Evolutionary conservation across 768 basidiomycete genomes (phyloP), one percentile per base, ranked within the genome.

Genomic region (Lepiota subincarnata): DNA sequence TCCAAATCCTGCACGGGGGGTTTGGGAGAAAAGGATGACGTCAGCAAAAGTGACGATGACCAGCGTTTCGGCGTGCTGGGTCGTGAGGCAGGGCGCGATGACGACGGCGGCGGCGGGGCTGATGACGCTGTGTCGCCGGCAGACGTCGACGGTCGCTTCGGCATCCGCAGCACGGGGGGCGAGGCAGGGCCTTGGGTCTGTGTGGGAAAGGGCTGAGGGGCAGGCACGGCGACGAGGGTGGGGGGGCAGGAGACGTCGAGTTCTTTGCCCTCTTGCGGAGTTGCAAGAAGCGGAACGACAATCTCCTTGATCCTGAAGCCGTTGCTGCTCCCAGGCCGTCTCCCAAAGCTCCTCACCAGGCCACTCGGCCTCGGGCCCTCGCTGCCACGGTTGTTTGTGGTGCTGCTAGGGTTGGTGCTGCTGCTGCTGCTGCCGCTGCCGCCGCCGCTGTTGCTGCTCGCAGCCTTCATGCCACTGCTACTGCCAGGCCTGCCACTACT

Each of bases 1-100:
- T 80, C 74, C 48, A 76, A 66, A 45, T 76, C 67, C 64, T 78
- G 72, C 16, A 66, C 34, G 43, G 63, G 50, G 47, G 57, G 42
- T 58, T 66, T 65, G 43, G 68, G 58, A 45, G 64, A 62, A 19
- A 44, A 46, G 19, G 57, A 48, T 56, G 64, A 57, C 38, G 65
- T 69, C 59, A 71, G 65, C 65, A 70, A 59, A 48, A 60, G 61
- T 28, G 57, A 62, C n/a, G 68, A 59, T 37, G 68, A 65, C 62
- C 69, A 68, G 14, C 70, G 68, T 53, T 64, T 70, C 26, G 70
- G 70, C 19, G 67, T 67, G 1, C 62, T 57, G 20, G 68, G 65
- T 12, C 65, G 60, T 10, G 69, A 69, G 34, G 58, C 47, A 13
- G 68, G 61, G 20, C 66, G 57, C 6, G 70, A 59, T 40, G 45